Evolutionary conservation across 164 flowering plant species (phyloP), one percentile per base, ranked within the genome.

Genomic region (Hamamelis virginiana): DNA sequence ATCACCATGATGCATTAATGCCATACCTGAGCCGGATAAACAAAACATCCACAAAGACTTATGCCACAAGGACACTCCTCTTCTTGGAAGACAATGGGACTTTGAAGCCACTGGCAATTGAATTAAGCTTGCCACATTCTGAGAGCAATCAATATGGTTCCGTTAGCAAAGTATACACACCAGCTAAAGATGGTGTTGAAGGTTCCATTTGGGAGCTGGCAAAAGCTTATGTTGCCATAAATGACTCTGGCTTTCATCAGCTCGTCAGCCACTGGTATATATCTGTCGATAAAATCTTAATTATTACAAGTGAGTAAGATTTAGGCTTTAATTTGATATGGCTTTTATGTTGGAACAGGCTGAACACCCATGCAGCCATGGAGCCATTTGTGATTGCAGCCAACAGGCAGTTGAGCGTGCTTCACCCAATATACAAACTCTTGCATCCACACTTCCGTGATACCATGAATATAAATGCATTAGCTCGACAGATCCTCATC

Each of bases 211-310:
- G 77, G 77, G 63, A 65, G 33, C 55, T 75, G 21, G 77, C 77
- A 4, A 75, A 75, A 64, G 74, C 77, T 58, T 69, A 69, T 59
- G 78, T 59, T 55, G 5, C 52, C 33, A 68, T 64, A 9, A 71
- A 75, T 67, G 78, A 75, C 60, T 56, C 78, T 8, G 78, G 72
- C 13, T 43, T 38, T 63, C 78, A 75, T 68, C 74, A 75, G 50
- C 78, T 75, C 62, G 38, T 67, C 69, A 75, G 78, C 60, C 78
- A 75, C 60, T 75, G 78, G 78, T 71, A 62, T 53, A 26, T n/a
- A 19, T 56, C 21, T 56, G 0, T 16, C n/a, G 19, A 33, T 33
- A 6, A 33, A 33, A 33, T 2, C 41, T 33, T 33, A 33, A 33
- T 33, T 33, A 6, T 33, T 2, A 33, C 41, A 55, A 4, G 11